Conservation (phyloP, 2,329 filamentous ascomycete species). For the Rhinocladiella mackenziei region DNA sequence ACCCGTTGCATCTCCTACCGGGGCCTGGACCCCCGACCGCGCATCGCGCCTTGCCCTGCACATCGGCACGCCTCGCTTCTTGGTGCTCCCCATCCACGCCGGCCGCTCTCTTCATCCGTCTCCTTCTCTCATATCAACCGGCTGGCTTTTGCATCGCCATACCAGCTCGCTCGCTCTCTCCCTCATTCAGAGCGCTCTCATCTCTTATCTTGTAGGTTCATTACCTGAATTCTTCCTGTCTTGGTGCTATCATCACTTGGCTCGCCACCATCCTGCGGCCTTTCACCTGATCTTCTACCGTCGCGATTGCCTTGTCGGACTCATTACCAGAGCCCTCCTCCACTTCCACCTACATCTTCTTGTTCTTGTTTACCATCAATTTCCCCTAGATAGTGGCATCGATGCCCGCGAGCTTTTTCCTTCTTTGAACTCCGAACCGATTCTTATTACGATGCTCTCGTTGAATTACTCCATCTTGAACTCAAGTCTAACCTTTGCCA, state of each 20-base stretch:
- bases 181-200: too few species aligned
- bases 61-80: constrained; percentile 1
- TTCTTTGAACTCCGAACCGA: constrained; percentile 15
- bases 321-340: constrained; percentile 1
- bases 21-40: too few species aligned
- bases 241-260: constrained; percentile 5
- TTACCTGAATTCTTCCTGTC: constrained; percentile 14
- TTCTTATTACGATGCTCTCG: constrained; percentile 15
- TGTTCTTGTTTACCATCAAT: constrained; percentile 14
- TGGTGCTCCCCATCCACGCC: not conserved
- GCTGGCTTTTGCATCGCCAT: constrained; percentile 16
- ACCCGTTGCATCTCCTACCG: too few species aligned
- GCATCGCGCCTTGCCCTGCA: too few species aligned
- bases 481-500: constrained; percentile 25
- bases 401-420: constrained; percentile 19
- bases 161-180: constrained; percentile 12
- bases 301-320: constrained; percentile 9
- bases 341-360: constrained; percentile 11
- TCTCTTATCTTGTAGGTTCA: constrained; percentile 26
- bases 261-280: constrained; percentile 6
- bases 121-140: constrained; percentile 16
- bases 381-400: constrained; percentile 17
- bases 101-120: constrained; percentile 9
- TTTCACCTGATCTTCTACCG: constrained; percentile 14
- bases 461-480: constrained; percentile 15